phyloP scores from a whole-genome alignment of 495 filamentous ascomycete genomes.

The Penicillium daleae region DNA sequence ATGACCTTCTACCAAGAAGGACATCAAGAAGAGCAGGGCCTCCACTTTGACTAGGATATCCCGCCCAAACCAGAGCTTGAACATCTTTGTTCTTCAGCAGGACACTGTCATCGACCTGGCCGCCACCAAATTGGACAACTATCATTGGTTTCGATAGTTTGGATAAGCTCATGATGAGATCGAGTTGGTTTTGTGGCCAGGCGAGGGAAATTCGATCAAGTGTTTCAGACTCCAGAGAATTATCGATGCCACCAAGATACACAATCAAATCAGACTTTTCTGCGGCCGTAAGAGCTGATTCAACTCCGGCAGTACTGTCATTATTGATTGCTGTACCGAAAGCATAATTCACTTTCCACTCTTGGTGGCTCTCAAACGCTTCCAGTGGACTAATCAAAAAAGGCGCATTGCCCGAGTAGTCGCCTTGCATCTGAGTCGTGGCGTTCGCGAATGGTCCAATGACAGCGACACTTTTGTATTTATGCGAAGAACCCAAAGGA shows the following conservation, averaged over 20 bases:
- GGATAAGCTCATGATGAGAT: constrained; percentile 53
- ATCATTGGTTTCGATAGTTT: constrained; percentile 51
- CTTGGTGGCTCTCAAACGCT: constrained; percentile 46
- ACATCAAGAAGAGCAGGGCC: constrained; percentile 54
- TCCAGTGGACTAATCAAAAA: constrained; percentile 53
- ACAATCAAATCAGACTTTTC: constrained; percentile 52
- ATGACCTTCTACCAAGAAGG: constrained; percentile 47
- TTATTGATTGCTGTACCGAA: constrained; percentile 43
- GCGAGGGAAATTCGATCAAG: constrained; percentile 51
- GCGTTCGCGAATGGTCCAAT: constrained; percentile 59
- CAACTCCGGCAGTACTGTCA: constrained; percentile 41
- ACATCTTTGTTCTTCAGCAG: constrained; percentile 48
- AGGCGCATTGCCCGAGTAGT: constrained; percentile 55
- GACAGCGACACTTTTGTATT: constrained; percentile 43
- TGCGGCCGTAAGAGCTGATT: constrained; percentile 45
- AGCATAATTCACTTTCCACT: constrained; percentile 49
- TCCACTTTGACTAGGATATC: constrained; percentile 56
- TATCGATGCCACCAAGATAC: constrained; percentile 57
- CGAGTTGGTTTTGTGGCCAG: constrained; percentile 55
- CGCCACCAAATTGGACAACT: constrained; percentile 57
- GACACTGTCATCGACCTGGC: constrained; percentile 53
- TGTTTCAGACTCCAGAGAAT: constrained; percentile 49
- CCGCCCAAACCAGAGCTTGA: constrained; percentile 54
- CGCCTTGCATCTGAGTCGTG: constrained; percentile 60
- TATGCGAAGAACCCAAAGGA: constrained; percentile 39